phyloP scores from a whole-genome alignment of 2,329 filamentous ascomycete genomes.

The Fusarium annulatum region DNA sequence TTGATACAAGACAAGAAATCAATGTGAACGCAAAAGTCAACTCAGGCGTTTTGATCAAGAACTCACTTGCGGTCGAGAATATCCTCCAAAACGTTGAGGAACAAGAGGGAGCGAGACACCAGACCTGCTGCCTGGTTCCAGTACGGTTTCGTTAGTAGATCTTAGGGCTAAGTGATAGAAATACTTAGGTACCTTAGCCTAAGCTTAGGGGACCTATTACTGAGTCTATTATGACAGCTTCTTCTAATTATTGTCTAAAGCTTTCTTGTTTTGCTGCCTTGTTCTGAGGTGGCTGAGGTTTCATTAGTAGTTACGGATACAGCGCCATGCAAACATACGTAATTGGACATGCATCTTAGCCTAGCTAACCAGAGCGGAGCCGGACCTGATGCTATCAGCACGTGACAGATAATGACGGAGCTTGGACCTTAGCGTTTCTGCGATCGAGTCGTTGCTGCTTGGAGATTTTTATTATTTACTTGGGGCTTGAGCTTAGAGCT shows the following conservation, averaged over 20 bases:
- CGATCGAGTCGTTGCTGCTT: slow-evolving; percentile 44
- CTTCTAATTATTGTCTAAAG: neutral
- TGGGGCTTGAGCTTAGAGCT: slow-evolving; percentile 30
- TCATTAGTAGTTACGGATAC: neutral
- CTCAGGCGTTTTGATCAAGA: neutral
- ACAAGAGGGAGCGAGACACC: neutral
- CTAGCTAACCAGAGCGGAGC: slow-evolving; percentile 34
- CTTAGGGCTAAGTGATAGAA: neutral
- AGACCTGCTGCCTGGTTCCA: neutral
- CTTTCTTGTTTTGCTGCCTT: slow-evolving; percentile 33
- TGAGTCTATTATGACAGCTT: neutral
- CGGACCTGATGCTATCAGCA: slow-evolving; percentile 43
- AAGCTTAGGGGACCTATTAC: neutral
- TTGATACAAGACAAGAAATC: slow-evolving; percentile 15
- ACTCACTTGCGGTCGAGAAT: no score
- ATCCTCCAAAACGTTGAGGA: neutral
- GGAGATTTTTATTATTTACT: slow-evolving; percentile 53
- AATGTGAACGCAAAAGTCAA: slow-evolving; percentile 13
- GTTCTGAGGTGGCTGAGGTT: slow-evolving; percentile 38
- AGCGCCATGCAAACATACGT: slow-evolving; percentile 44
- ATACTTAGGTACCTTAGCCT: neutral
- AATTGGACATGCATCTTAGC: slow-evolving; percentile 33
- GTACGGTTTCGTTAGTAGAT: neutral
- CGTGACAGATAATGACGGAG: slow-evolving; percentile 44
- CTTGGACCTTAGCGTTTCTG: slow-evolving; percentile 36